Evolutionary conservation across 352 stramenopile species (phyloP).

Genomic region (Phytopythium mirpurense): DNA sequence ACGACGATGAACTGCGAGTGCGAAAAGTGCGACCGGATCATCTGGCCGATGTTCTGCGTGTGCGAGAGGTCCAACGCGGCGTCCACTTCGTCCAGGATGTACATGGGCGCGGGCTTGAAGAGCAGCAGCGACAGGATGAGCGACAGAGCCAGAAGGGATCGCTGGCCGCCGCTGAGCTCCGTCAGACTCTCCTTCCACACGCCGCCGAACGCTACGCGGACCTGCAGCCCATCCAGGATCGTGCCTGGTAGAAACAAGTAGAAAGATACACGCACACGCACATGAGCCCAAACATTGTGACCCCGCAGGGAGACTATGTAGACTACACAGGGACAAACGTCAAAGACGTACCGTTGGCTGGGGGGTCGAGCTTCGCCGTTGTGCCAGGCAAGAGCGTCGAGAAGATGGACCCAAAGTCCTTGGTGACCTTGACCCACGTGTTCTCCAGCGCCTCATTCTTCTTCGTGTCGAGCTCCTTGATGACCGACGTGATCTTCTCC

Average conservation of each 20-base stretch:
- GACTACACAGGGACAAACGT: not conserved
- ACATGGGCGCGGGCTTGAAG: slow-evolving; percentile 99
- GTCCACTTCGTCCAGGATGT: slow-evolving; percentile 99
- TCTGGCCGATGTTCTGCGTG: slow-evolving; percentile 99
- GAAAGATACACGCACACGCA: too few relatives aligned
- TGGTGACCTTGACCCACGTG: slow-evolving; percentile 99
- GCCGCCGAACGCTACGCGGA: slow-evolving; percentile 98
- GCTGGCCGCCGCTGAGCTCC: slow-evolving; percentile 97
- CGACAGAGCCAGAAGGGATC: slow-evolving; percentile 98
- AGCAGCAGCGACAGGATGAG: slow-evolving; percentile 98
- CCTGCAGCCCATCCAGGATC: slow-evolving; percentile 94
- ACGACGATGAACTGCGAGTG: slow-evolving; percentile 99
- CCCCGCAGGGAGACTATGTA: too few relatives aligned
- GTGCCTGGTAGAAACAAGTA: slow-evolving; percentile 36
- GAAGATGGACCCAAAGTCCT: slow-evolving; percentile 99
- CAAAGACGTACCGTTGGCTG: slow-evolving; percentile 67
- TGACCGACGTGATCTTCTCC: slow-evolving; percentile 98
- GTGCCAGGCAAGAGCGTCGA: slow-evolving; percentile 96
- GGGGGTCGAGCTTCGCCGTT: slow-evolving; percentile 97
- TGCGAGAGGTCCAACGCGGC: slow-evolving; percentile 98
- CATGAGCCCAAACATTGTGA: too few relatives aligned
- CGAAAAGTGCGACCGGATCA: slow-evolving; percentile 99
- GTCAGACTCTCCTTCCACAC: slow-evolving; percentile 99
- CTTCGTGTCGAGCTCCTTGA: slow-evolving; percentile 98
- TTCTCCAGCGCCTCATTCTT: slow-evolving; percentile 96